A percentile compares a stretch with the other conserved stretches of the same genome.
These are phyloP conservation scores for Orbilia brochopaga DNA, from an alignment of 2,329 filamentous ascomycete species.

Conservation along the genomic window DNA sequence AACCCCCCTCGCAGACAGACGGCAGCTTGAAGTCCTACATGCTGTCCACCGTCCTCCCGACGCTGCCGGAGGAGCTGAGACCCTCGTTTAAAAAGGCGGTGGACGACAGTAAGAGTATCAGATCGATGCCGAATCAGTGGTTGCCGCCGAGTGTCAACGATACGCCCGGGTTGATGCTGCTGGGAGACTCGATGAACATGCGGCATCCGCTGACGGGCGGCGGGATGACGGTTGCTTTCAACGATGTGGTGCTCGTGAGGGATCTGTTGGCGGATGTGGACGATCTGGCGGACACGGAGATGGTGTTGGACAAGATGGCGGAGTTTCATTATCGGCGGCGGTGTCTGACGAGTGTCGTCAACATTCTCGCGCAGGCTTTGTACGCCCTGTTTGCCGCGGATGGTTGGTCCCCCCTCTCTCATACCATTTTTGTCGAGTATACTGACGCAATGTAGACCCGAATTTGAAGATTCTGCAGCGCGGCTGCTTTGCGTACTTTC, in stretches of 20 bases:
- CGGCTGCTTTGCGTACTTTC: slow-evolving; percentile 93
- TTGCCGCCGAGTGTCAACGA: slow-evolving; percentile 78
- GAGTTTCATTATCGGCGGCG: slow-evolving; percentile 89
- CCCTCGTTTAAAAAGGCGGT: slow-evolving; percentile 78
- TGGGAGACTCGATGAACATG: slow-evolving; percentile 98
- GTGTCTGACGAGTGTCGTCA: slow-evolving; percentile 82
- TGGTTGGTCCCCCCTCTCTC: slow-evolving; percentile 56
- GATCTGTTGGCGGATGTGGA: slow-evolving; percentile 74
- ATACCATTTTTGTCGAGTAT: background rate
- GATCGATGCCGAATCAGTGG: slow-evolving; percentile 95
- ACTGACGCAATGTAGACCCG: slow-evolving; percentile 60
- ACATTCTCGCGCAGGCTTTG: slow-evolving; percentile 93
- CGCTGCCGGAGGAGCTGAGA: slow-evolving; percentile 73
- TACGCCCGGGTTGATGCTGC: slow-evolving; percentile 74
- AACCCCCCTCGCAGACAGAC: slow-evolving; percentile 71
- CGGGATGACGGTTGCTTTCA: slow-evolving; percentile 97
- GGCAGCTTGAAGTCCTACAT: slow-evolving; percentile 89
- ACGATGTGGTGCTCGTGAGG: slow-evolving; percentile 81
- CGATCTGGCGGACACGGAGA: slow-evolving; percentile 69
- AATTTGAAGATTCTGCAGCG: slow-evolving; percentile 80
- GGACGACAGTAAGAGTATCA: slow-evolving; percentile 73
- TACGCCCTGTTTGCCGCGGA: slow-evolving; percentile 91
- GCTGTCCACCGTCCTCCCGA: slow-evolving; percentile 76
- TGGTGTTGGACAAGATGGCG: slow-evolving; percentile 72
- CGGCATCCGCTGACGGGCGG: slow-evolving; percentile 96